Conservation (phyloP, 202 grass and related monocot species). For the Zizania palustris region DNA sequence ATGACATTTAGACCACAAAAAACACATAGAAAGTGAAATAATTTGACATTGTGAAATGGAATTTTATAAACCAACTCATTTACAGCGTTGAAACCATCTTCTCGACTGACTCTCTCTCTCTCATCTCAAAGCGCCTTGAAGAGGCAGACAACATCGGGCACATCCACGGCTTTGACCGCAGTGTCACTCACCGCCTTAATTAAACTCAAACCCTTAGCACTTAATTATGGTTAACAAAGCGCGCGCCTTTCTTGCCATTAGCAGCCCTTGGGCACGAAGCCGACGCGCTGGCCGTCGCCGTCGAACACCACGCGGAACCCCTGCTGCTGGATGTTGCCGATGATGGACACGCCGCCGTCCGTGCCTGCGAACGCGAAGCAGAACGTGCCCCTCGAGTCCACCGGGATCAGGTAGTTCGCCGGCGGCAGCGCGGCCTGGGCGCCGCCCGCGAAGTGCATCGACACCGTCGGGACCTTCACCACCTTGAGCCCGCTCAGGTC, state of each 20-base stretch:
- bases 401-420: constrained; percentile 96
- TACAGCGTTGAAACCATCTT: constrained; percentile 41
- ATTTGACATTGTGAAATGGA: constrained; percentile 20
- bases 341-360: constrained; percentile 82
- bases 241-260: background rate
- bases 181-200: background rate
- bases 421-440: constrained; percentile 61
- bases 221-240: constrained; percentile 43
- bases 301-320: constrained; percentile 93
- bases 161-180: constrained; percentile 9
- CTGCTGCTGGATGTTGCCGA: constrained; percentile 98
- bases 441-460: constrained; percentile 72
- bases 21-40: too few relatives aligned
- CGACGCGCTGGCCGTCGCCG: constrained; percentile 63
- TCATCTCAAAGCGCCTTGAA: background rate
- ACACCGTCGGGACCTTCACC: constrained; percentile 85
- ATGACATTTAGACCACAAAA: too few relatives aligned
- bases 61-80: constrained; percentile 34
- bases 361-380: constrained; percentile 91
- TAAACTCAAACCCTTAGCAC: background rate
- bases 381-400: constrained; percentile 82
- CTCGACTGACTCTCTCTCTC: too few relatives aligned
- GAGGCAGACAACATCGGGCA: constrained; percentile 18
- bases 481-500: constrained; percentile 72
- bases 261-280: constrained; percentile 73